Evolutionary conservation across 441 rosid genomes (phyloP), one percentile per base, ranked within the genome.

Genomic region (Raphanus hybrid): DNA sequence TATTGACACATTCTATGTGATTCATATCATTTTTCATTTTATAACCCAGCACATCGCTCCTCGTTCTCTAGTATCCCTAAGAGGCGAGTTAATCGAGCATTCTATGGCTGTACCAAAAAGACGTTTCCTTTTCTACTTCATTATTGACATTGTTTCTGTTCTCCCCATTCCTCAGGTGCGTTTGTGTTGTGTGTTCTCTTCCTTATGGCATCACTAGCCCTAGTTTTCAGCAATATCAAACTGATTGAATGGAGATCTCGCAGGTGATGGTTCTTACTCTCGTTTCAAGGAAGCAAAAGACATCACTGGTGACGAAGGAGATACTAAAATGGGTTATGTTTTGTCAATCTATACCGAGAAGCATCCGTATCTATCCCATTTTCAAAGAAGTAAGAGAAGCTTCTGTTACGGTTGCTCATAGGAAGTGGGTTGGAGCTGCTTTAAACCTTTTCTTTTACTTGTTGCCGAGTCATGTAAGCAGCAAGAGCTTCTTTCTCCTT

Each of bases 391-490:
- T 26, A 16, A 26, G 16, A 6, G 27, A 14, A 27, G 37, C 37
- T 11, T 59, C 37, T 59, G 64, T 35, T 59, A 59, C 37, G 3
- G 64, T 59, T 11, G 15, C 64, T 26, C 8, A 26, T 26, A 59
- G 8, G 9, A 59, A 59, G 9, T 59, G 64, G 64, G 64, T 59
- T 59, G 37, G 37, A 59, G 64, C 64, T 26, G 29, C 63, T 9
- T 23, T 58, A 10, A 58, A 58, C 63, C 62, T 58, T 58, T 58
- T 58, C 62, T 27, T 58, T 20, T 59, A 59, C 63, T 20, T 59
- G 63, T 2, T 59, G n/a, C 63, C 63, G 8, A 59, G 35, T 26
- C 63, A 59, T 26, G 63, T 59, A 59, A 58, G 63, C 3, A 52
- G 8, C 58, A 52, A 15, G 58, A 14, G 58, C 58, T 52, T 58